Base-by-base conservation (phyloP, 352 stramenopile genomes). In the Pythium chondricola region DNA sequence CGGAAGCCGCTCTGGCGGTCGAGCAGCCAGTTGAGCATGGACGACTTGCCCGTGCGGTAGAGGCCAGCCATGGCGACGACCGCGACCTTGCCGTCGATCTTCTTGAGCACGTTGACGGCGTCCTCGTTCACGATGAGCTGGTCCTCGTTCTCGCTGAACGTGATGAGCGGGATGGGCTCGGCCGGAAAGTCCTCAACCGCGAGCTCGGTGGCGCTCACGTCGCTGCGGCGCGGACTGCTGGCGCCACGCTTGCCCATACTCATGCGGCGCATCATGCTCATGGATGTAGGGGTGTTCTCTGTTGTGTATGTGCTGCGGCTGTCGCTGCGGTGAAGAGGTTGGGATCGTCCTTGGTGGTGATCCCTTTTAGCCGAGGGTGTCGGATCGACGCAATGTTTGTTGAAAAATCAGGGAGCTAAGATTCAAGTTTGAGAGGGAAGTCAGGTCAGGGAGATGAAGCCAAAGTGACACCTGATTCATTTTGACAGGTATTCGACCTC, bases 1-100 rank as follows among this genome's bases (percentile, higher is more conserved):
- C 70, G 72, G 61, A 95, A 95, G 50, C 75, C 80, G 56, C 64
- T 74, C 32, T 69, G 57, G 25, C 77, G 70, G 37, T 67, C 78
- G 25, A 92, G 64, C 47, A 95, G 67, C 77, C 79, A 93, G 60
- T 95, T 95, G 46, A 95, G 71, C 72, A 95, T 85, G 24, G 70
- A 91, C 43, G 75, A 90, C 59, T 95, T 95, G 50, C 84, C 84
- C 20, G 81, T 95, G 50, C 84, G 76, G 65, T 95, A 95, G 32
- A 92, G 78, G 14, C 84, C 84, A 1, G 80, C 84, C 67, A 95
- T 88, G 45, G 79, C 77, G 24, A 95, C 65, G 24, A 93, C 80
- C 13, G 79, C 75, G 17, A 95, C 65, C 49, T 83, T 83, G 46
- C 79, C 78, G 29, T 84, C 63, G 38, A 95, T 89, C 48, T 72